Evolutionary conservation across 108 stramenopile species (phyloP).

Genomic region (Conticribra weissflogii): DNA sequence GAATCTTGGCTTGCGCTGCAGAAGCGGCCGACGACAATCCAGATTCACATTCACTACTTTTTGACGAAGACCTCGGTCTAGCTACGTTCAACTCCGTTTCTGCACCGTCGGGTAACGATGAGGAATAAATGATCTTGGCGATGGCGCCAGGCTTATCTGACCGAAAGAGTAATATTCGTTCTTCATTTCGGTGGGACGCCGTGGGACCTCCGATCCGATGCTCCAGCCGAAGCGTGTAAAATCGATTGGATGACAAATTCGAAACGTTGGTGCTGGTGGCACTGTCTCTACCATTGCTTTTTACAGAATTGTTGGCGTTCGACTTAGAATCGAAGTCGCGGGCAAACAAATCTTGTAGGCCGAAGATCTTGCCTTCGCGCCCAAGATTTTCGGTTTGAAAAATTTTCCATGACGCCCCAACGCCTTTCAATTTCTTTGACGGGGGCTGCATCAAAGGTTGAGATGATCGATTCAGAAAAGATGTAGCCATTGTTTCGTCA

Average conservation of each 20-base stretch:
- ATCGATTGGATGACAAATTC: slow-evolving; percentile 19
- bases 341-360: slow-evolving; percentile 32
- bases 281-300: background rate
- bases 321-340: background rate
- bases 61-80: too few relatives aligned
- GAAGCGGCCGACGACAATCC: too few relatives aligned
- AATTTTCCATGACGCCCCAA: slow-evolving; percentile 30
- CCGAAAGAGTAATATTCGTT: slow-evolving; percentile 63
- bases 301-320: background rate
- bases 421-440: too few relatives aligned
- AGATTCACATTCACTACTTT: too few relatives aligned
- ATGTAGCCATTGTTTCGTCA: too few relatives aligned
- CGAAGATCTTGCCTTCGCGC: slow-evolving; percentile 21
- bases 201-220: slow-evolving; percentile 51
- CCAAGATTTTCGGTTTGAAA: slow-evolving; percentile 9
- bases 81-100: too few relatives aligned
- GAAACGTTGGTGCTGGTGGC: too few relatives aligned
- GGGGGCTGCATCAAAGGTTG: too few relatives aligned
- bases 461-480: too few relatives aligned
- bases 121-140: slow-evolving; percentile 72
- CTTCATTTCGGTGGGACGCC: slow-evolving; percentile 60
- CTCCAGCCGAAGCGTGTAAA: slow-evolving; percentile 56
- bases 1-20: slow-evolving; percentile 54
- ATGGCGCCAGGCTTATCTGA: slow-evolving; percentile 63
- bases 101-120: slow-evolving; percentile 10